These are phyloP conservation scores for Chalaropsis ovoidea DNA, from an alignment of 2,329 filamentous ascomycete species.

Conservation along the genomic window DNA sequence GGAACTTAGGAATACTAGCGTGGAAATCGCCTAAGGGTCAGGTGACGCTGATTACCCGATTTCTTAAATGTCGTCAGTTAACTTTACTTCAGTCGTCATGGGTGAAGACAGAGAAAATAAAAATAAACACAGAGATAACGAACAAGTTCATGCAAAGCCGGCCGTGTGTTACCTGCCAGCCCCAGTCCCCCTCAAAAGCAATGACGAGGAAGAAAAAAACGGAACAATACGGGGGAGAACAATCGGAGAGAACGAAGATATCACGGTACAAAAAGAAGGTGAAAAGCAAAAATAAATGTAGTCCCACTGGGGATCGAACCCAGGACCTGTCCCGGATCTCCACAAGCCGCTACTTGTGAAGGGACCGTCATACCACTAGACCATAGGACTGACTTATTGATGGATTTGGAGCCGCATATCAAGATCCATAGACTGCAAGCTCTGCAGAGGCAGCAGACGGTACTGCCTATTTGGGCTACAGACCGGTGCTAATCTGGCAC, in stretches of 20 bases:
- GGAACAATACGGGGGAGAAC: no score
- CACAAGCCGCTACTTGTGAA: background rate
- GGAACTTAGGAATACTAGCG: background rate
- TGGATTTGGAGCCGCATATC: background rate
- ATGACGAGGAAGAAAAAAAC: no score
- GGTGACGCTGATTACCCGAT: background rate
- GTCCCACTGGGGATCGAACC: slow-evolving; percentile 14
- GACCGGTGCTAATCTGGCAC: background rate
- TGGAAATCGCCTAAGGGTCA: slow-evolving; percentile 1
- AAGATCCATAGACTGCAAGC: background rate
- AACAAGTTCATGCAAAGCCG: slow-evolving; percentile 2
- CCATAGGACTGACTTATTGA: slow-evolving; percentile 9
- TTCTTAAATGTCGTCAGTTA: background rate
- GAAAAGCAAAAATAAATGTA: background rate
- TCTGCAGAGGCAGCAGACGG: background rate
- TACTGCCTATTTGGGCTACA: background rate
- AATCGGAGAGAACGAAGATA: background rate
- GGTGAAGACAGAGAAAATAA: background rate
- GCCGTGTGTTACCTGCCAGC: background rate
- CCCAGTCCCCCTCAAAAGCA: background rate
- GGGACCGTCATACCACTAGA: slow-evolving; percentile 15
- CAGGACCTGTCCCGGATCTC: slow-evolving; percentile 10
- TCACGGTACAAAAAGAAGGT: background rate
- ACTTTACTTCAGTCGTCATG: background rate
- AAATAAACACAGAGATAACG: background rate